phyloP scores from a whole-genome alignment of 306 rosid genomes.

The Rubus parviflorus region DNA sequence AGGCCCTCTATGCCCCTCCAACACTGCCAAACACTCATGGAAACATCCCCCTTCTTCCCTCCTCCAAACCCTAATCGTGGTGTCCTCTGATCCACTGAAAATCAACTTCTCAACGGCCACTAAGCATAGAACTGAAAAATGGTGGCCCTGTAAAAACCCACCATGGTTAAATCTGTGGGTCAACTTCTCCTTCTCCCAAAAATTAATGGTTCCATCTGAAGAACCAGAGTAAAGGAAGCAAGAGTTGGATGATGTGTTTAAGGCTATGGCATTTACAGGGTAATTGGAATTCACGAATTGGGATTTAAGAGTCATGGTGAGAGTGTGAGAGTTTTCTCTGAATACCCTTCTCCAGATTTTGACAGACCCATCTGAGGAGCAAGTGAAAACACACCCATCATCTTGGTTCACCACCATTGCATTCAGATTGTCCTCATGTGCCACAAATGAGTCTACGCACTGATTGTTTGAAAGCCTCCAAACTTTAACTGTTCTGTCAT shows the following conservation, averaged over 20 bases:
- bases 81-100: constrained; percentile 79
- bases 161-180: constrained; percentile 70
- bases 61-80: constrained; percentile 68
- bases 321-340: constrained; percentile 68
- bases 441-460: constrained; percentile 57
- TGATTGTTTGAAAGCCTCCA: constrained; percentile 52
- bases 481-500: constrained; percentile 57
- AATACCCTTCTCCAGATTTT: constrained; percentile 72
- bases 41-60: constrained; percentile 62
- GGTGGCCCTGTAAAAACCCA: constrained; percentile 70
- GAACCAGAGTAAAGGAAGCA: constrained; percentile 64
- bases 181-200: constrained; percentile 67
- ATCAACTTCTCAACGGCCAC: constrained; percentile 63
- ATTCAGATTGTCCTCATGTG: constrained; percentile 58
- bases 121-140: constrained; percentile 58
- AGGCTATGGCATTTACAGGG: constrained; percentile 52
- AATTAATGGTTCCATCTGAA: constrained; percentile 62
- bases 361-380: constrained; percentile 72
- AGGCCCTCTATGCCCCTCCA: constrained; percentile 82
- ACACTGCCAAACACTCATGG: constrained; percentile 67
- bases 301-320: constrained; percentile 58
- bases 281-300: constrained; percentile 38
- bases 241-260: constrained; percentile 43
- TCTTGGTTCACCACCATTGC: constrained; percentile 63
- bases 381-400: constrained; percentile 70